Conservation (phyloP, 495 filamentous ascomycete genomes). For the Lasiosphaeriaceae sp. region DNA sequence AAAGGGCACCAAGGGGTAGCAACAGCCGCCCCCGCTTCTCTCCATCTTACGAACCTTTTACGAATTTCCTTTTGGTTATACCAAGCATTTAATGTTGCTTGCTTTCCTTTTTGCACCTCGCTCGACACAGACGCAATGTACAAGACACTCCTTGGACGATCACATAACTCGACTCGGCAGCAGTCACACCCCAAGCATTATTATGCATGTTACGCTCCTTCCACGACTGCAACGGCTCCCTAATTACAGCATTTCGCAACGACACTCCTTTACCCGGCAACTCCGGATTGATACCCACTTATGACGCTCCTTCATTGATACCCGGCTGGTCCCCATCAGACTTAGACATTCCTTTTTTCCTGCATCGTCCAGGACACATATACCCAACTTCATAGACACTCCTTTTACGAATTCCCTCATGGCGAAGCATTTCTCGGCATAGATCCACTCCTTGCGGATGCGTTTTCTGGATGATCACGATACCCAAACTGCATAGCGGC, state of each 20-base stretch:
- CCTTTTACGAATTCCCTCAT: conserved; percentile 23
- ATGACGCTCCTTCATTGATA: conserved; percentile 41
- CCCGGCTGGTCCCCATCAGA: conserved; percentile 34
- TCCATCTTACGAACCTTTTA: conserved; percentile 11
- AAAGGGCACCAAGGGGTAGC: conserved; percentile 23
- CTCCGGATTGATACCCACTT: conserved; percentile 36
- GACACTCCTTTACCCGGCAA: conserved; percentile 40
- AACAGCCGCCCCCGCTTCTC: not conserved
- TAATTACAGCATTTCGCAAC: conserved; percentile 15
- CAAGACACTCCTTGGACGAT: conserved; percentile 43
- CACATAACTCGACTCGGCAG: conserved; percentile 25
- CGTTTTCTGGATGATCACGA: conserved; percentile 31
- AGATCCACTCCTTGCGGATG: conserved; percentile 34
- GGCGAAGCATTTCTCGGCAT: conserved; percentile 26
- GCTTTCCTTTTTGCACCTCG: conserved; percentile 14
- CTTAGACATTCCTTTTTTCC: conserved; percentile 46
- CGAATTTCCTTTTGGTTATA: conserved; percentile 14
- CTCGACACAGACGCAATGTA: conserved; percentile 49
- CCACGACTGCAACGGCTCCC: conserved; percentile 41
- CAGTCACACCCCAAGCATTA: conserved; percentile 31
- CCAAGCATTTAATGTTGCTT: conserved; percentile 14
- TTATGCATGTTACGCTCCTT: conserved; percentile 31
- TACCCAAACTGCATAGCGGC: conserved; percentile 51
- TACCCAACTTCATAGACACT: conserved; percentile 33
- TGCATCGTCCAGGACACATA: conserved; percentile 19